Base-by-base conservation (phyloP, 208 protist genomes). In the Herpetomonas samuelpessoai region DNA sequence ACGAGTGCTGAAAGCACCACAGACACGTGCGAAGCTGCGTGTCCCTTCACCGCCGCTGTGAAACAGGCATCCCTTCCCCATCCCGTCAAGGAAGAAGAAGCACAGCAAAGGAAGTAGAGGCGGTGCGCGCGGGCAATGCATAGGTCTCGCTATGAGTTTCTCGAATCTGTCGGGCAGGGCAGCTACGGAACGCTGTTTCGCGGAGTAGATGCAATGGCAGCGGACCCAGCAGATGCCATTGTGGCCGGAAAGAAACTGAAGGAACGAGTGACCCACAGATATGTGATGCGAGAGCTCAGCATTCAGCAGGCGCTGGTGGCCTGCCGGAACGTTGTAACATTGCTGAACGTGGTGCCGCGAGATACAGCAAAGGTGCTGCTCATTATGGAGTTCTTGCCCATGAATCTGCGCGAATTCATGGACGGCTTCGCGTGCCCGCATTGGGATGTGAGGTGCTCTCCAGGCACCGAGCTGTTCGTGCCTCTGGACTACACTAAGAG, bases 321-420 rank as follows among this genome's bases (percentile, higher is more conserved):
- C 46, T 55, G 49, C 50, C 49, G 39, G 1, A 63, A 79, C 55
- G 57, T 79, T 4, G 68, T 68, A 12, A 65, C 53, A 45, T 67
- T 79, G 4, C 44, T 57, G 16, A 58, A 74, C 27, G 68, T 79
- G 9, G 62, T 79, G 31, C 60, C 57, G 2, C 62, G 66, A 9
- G 62, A 73, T 35, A 53, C 61, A 9, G 46, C 69, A 19, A 61
- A 65, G 18, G 57, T 58, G 7, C 63, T 71, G 14, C 51, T 79
- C 21, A 63, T 79, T 31, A 63, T 79, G n/a, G 73, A 79, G 55
- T 64, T 71, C 51, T 44, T 67, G n/a, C 73, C 73, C 28, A 62
- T 79, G 26, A 66, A 79, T 55, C 21, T 79, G 46, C 61, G 73
- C 21, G 31, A 21, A 14, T 79, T 79, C 39, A 26, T 74, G 10